A percentile compares a stretch with the other conserved stretches of the same genome.
These are phyloP conservation scores for Gossypium aridum DNA, from an alignment of 441 rosid genomes.

Conservation along the genomic window DNA sequence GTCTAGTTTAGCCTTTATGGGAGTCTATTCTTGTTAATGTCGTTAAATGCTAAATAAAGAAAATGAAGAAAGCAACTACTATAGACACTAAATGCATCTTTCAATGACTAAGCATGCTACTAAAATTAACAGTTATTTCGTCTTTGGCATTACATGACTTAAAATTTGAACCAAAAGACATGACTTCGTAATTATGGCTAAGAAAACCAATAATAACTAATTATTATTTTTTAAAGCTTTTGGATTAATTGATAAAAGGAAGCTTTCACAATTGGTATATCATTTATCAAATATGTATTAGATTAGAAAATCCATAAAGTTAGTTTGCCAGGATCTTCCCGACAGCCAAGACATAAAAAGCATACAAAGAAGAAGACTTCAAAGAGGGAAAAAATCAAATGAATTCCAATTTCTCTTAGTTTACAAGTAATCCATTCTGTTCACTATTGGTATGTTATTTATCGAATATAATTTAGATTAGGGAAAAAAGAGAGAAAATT, in stretches of 20 bases:
- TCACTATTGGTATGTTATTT: background rate
- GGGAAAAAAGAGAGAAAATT: too few relatives aligned
- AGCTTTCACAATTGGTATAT: background rate
- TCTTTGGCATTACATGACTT: background rate
- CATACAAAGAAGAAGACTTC: background rate
- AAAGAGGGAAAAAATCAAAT: conserved; percentile 16
- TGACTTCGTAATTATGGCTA: background rate
- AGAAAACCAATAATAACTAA: background rate
- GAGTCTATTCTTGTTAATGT: background rate
- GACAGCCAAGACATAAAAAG: conserved; percentile 4
- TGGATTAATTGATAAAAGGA: background rate
- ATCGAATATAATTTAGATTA: too few relatives aligned
- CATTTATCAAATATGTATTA: background rate
- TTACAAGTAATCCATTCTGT: conserved; percentile 18
- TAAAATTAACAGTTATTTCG: background rate
- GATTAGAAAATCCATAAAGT: background rate
- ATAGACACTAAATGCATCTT: background rate
- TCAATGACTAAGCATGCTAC: background rate
- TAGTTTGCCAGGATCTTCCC: background rate
- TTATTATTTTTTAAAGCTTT: background rate
- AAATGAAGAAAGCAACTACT: background rate
- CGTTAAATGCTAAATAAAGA: background rate
- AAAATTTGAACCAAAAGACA: background rate
- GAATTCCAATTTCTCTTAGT: conserved; percentile 20
- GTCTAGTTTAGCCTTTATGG: background rate